phyloP scores from a whole-genome alignment of 176 grass and related monocot species.

The Carex parvula region DNA sequence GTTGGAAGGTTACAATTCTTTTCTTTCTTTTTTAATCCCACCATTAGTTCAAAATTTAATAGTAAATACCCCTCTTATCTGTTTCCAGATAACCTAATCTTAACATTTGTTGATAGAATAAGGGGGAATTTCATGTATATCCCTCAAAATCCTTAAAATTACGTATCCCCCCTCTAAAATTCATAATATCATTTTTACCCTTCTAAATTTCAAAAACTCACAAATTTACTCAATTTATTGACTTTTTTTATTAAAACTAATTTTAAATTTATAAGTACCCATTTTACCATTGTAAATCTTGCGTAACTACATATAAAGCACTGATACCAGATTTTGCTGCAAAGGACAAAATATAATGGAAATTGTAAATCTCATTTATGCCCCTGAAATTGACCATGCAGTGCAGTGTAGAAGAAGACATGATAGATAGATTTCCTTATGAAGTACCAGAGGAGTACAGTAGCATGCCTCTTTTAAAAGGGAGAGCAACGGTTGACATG shows the following conservation, averaged over 20 bases:
- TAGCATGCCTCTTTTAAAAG: slow-evolving; percentile 91
- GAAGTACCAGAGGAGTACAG: slow-evolving; percentile 90
- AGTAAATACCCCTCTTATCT: background rate
- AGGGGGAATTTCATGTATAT: no score
- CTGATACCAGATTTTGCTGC: background rate
- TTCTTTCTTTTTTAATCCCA: background rate
- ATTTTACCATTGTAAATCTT: no score
- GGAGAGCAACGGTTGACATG: slow-evolving; percentile 92
- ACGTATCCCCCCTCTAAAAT: no score
- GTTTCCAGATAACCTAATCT: background rate
- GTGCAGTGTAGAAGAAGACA: slow-evolving; percentile 99
- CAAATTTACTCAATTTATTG: no score
- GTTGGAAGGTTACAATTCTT: slow-evolving; percentile 67
- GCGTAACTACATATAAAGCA: background rate
- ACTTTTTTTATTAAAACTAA: no score
- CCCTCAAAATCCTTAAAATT: no score
- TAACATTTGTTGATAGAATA: background rate
- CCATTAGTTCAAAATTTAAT: background rate
- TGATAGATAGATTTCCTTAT: slow-evolving; percentile 90
- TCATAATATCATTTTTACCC: no score
- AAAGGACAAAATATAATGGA: background rate
- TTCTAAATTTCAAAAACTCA: no score
- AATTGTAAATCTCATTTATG: slow-evolving; percentile 88
- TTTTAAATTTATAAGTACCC: no score
- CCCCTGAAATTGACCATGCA: slow-evolving; percentile 88